These are phyloP conservation scores for Tarenaya hassleriana DNA, from an alignment of 345 rosid genomes.

Conservation along the genomic window DNA sequence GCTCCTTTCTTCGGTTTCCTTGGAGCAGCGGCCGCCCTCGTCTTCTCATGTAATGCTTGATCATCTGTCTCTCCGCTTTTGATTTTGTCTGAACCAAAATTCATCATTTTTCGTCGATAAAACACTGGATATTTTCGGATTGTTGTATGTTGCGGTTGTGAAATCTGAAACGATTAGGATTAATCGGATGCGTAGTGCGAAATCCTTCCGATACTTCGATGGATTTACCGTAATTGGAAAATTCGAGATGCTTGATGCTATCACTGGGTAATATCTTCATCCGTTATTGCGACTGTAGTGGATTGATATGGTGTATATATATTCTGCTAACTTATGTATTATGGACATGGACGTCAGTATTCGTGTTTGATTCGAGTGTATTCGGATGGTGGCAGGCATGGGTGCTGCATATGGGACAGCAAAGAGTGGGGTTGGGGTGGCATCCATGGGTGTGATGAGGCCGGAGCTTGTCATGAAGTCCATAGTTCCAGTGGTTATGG, in stretches of 20 bases:
- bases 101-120: not conserved
- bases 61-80: not conserved
- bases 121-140: too few relatives aligned
- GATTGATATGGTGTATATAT: too few relatives aligned
- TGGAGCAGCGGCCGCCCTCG: constrained; percentile 87
- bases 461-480: constrained; percentile 88
- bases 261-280: too few relatives aligned
- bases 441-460: constrained; percentile 89
- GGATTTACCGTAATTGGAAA: not conserved
- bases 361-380: not conserved
- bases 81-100: not conserved
- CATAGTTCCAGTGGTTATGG: constrained; percentile 85
- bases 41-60: constrained; percentile 61
- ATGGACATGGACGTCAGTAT: not conserved
- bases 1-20: constrained; percentile 91
- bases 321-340: not conserved
- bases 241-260: not conserved
- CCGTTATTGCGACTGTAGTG: too few relatives aligned
- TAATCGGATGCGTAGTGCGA: not conserved
- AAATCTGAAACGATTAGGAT: too few relatives aligned
- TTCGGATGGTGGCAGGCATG: constrained; percentile 42
- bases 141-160: too few relatives aligned
- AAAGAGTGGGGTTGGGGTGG: constrained; percentile 83
- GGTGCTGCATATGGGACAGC: constrained; percentile 84
- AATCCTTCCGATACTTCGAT: not conserved